Conservation (phyloP, 208 protist genomes). For the Novymonas esmeraldas region DNA sequence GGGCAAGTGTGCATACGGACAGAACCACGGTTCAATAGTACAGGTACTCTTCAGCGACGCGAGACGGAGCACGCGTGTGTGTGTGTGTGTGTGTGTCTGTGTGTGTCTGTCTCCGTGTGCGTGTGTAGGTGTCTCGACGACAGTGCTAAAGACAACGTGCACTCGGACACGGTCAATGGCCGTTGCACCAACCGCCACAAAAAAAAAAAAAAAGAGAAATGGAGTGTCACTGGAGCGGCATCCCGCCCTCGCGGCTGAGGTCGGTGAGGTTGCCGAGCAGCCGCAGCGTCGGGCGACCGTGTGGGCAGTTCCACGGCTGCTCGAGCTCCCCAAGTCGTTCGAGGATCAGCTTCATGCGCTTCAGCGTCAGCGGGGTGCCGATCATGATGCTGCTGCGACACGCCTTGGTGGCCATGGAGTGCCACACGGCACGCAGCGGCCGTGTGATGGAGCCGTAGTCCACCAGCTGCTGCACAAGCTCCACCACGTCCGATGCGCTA, state of each 20-base stretch:
- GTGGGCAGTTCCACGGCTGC: conserved; percentile 95
- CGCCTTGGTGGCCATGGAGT: conserved; percentile 93
- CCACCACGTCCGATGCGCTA: conserved; percentile 78
- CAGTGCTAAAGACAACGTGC: background rate
- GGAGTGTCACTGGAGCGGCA: background rate
- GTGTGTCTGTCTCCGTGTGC: conserved; percentile 5
- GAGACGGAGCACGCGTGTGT: background rate
- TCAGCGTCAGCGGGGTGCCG: conserved; percentile 73
- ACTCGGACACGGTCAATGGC: no score
- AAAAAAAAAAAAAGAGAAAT: no score
- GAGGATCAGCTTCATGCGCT: conserved; percentile 86
- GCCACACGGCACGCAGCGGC: conserved; percentile 82
- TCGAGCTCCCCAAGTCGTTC: conserved; percentile 72
- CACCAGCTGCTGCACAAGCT: conserved; percentile 85
- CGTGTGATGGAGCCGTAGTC: conserved; percentile 60
- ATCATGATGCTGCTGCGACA: conserved; percentile 95
- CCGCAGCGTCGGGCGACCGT: conserved; percentile 92
- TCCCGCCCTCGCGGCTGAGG: conserved; percentile 6
- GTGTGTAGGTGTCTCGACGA: background rate
- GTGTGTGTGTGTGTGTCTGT: background rate
- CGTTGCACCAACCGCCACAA: no score
- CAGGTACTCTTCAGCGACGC: background rate
- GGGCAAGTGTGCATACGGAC: no score
- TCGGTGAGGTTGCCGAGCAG: conserved; percentile 51
- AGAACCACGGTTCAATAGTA: no score